These are phyloP conservation scores for Aspergillus phoenicis DNA, from an alignment of 2,329 filamentous ascomycete genomes.

Conservation along the genomic window DNA sequence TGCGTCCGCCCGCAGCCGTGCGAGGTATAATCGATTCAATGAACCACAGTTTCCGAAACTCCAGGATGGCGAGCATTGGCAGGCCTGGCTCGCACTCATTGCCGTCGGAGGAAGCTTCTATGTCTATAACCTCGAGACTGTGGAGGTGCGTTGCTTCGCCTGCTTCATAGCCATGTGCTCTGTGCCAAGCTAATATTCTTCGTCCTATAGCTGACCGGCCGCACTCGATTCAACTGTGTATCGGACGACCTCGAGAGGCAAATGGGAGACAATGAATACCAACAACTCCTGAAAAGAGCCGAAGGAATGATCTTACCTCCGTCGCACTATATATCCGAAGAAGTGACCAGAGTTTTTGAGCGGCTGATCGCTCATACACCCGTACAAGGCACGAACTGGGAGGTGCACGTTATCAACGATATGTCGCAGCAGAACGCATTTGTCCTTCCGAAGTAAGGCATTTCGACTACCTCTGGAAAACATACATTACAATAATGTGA, in stretches of 20 bases:
- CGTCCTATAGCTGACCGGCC: slow-evolving; percentile 50
- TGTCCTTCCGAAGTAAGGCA: slow-evolving; percentile 59
- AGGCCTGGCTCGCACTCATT: slow-evolving; percentile 24
- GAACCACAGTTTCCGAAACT: neutral
- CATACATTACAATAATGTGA: neutral
- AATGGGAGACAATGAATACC: slow-evolving; percentile 48
- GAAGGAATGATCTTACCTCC: slow-evolving; percentile 52
- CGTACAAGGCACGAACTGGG: slow-evolving; percentile 53
- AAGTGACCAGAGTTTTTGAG: slow-evolving; percentile 56
- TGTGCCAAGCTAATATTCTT: neutral
- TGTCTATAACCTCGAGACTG: slow-evolving; percentile 58
- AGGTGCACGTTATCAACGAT: slow-evolving; percentile 61
- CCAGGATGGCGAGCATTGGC: slow-evolving; percentile 14
- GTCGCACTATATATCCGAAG: slow-evolving; percentile 15
- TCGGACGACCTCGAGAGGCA: slow-evolving; percentile 48
- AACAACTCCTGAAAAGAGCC: slow-evolving; percentile 52
- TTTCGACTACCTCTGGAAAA: no score
- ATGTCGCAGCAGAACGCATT: slow-evolving; percentile 59
- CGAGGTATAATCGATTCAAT: slow-evolving; percentile 25
- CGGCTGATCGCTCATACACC: slow-evolving; percentile 57
- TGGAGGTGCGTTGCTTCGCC: slow-evolving; percentile 46
- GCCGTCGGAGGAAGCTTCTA: slow-evolving; percentile 52
- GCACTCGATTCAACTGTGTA: slow-evolving; percentile 62
- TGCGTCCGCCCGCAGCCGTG: neutral
- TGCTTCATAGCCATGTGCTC: neutral